phyloP scores from a whole-genome alignment of 768 basidiomycete genomes.

The Tulasnella sp. region DNA sequence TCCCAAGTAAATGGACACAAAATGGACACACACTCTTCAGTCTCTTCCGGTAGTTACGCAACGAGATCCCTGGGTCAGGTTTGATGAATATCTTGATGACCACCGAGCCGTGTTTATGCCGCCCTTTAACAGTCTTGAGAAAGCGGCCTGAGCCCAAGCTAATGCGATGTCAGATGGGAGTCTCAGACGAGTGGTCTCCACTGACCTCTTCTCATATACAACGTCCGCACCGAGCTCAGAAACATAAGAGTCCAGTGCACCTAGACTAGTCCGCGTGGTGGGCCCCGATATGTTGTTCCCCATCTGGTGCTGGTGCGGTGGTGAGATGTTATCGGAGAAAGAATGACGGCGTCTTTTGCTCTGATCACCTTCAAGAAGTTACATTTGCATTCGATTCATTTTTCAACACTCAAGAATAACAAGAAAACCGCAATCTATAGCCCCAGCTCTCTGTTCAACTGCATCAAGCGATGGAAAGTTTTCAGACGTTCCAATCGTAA shows the following conservation, averaged over 20 bases:
- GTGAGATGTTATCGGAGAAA: no score
- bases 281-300: slow-evolving; percentile 69
- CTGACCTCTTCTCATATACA: slow-evolving; percentile 84
- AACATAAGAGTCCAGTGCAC: slow-evolving; percentile 84
- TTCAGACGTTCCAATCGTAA: no score
- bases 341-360: no score
- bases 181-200: neutral
- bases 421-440: no score
- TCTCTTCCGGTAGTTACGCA: slow-evolving; percentile 61
- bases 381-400: no score
- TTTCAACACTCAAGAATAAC: no score
- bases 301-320: slow-evolving; percentile 35
- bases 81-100: slow-evolving; percentile 93
- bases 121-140: slow-evolving; percentile 39
- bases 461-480: no score
- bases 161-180: neutral
- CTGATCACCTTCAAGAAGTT: neutral
- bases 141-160: slow-evolving; percentile 65
- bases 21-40: slow-evolving; percentile 47
- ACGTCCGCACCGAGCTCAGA: slow-evolving; percentile 79
- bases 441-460: no score
- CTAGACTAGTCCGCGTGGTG: slow-evolving; percentile 50
- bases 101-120: slow-evolving; percentile 32
- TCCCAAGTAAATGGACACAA: neutral
- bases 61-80: slow-evolving; percentile 72